phyloP scores from a whole-genome alignment of 148 eudicot species.

The Rhododendron williamsianum region DNA sequence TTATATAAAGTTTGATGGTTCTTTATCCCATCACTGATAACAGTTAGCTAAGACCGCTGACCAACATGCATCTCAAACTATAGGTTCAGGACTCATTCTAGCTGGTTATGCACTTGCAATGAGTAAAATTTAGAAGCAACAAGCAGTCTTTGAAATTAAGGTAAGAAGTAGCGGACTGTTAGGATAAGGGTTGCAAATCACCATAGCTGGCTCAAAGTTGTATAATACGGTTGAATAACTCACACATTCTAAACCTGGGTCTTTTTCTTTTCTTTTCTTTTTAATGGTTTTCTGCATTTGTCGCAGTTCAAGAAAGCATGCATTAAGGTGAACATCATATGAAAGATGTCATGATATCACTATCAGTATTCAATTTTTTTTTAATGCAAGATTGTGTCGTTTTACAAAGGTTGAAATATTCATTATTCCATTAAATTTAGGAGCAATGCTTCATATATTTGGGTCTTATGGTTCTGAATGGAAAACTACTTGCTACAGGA shows the following conservation, averaged over 20 bases:
- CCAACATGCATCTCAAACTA: background rate
- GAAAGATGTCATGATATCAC: background rate
- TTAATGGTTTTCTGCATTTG: background rate
- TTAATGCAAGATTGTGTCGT: background rate
- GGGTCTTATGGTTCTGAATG: background rate
- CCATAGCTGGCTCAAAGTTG: background rate
- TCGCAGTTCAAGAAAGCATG: background rate
- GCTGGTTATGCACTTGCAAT: background rate
- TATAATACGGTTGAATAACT: background rate
- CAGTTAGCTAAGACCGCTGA: background rate
- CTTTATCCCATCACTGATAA: background rate
- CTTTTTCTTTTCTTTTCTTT: background rate
- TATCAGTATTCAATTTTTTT: background rate
- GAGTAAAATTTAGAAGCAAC: background rate
- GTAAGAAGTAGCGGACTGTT: background rate
- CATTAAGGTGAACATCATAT: background rate
- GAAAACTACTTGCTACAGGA: background rate
- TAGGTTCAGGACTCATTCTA: background rate
- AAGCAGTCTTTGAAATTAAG: background rate
- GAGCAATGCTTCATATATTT: background rate
- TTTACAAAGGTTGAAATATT: background rate
- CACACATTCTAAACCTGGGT: background rate
- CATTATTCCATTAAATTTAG: background rate
- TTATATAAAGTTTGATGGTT: background rate
- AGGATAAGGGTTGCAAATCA: background rate